phyloP scores from a whole-genome alignment of 352 stramenopile genomes.

The Pythium chondricola region DNA sequence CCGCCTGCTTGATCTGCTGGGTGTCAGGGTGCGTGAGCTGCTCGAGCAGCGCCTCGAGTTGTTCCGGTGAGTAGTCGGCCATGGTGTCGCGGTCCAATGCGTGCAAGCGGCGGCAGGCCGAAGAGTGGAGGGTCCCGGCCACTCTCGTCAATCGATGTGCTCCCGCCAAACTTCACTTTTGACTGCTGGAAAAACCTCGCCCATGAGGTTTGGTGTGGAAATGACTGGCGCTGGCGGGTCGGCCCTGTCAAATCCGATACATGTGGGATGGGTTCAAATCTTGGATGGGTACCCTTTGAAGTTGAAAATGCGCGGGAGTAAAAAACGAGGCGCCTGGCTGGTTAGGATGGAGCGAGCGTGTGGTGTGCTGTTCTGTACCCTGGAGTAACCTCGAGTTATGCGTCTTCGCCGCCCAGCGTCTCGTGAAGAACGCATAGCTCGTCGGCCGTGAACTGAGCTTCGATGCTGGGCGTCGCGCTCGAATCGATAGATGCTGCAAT shows the following conservation, averaged over 20 bases:
- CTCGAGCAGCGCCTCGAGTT: slow-evolving; percentile 81
- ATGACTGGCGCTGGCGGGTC: slow-evolving; percentile 19
- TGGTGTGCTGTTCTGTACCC: too few relatives aligned
- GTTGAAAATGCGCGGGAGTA: slow-evolving; percentile 6
- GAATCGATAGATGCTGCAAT: background rate
- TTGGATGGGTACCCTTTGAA: slow-evolving; percentile 14
- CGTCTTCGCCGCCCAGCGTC: too few relatives aligned
- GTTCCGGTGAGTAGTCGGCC: slow-evolving; percentile 76
- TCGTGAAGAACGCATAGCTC: slow-evolving; percentile 23
- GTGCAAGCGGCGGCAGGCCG: slow-evolving; percentile 4
- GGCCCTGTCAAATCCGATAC: slow-evolving; percentile 14
- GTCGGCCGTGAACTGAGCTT: slow-evolving; percentile 22
- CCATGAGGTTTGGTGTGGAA: slow-evolving; percentile 17
- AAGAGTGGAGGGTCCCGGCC: background rate
- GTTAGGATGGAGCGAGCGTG: too few relatives aligned
- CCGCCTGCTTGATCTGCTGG: slow-evolving; percentile 92
- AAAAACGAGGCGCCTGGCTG: too few relatives aligned
- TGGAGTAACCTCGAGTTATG: too few relatives aligned
- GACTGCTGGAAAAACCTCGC: slow-evolving; percentile 17
- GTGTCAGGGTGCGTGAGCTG: slow-evolving; percentile 93
- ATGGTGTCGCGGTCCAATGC: slow-evolving; percentile 24
- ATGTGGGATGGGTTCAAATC: slow-evolving; percentile 12
- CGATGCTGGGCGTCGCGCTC: too few relatives aligned
- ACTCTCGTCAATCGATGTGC: slow-evolving; percentile 9
- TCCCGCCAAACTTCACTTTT: slow-evolving; percentile 9